These are phyloP conservation scores for Aaosphaeria pasadenensis DNA, from an alignment of 2,329 filamentous ascomycete genomes.

Conservation along the genomic window DNA sequence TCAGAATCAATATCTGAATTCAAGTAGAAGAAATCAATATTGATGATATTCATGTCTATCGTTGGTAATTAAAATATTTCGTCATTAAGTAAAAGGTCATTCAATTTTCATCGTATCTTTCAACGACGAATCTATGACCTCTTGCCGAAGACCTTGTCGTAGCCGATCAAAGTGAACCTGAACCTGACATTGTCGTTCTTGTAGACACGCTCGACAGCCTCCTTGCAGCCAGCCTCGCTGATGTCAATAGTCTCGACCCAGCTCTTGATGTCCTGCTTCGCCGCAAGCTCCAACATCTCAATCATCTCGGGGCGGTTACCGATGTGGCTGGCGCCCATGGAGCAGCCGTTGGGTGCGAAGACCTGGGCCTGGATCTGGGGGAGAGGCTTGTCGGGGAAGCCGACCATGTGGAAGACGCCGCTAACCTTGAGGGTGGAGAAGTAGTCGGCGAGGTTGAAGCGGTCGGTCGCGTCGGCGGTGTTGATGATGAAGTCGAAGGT, in stretches of 20 bases:
- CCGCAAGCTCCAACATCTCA: conserved; percentile 50
- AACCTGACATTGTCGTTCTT: conserved; percentile 71
- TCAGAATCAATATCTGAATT: too few species aligned
- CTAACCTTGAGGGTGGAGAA: conserved; percentile 78
- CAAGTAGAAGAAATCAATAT: too few species aligned
- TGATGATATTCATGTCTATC: too few species aligned
- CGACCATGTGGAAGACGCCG: conserved; percentile 76
- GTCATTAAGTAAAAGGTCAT: too few species aligned
- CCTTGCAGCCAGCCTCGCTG: conserved; percentile 64
- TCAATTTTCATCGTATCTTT: too few species aligned
- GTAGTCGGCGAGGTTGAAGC: conserved; percentile 70
- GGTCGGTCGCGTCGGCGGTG: conserved; percentile 66
- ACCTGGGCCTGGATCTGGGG: conserved; percentile 70
- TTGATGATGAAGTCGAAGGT: conserved; percentile 76
- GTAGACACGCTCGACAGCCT: conserved; percentile 64
- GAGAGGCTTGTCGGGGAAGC: conserved; percentile 73
- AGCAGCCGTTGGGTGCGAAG: conserved; percentile 69
- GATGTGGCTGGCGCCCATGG: conserved; percentile 51
- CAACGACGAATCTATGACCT: conserved; percentile 13
- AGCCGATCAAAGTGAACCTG: conserved; percentile 67
- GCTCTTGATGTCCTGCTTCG: conserved; percentile 51
- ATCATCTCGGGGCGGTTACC: conserved; percentile 50
- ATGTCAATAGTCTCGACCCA: conserved; percentile 69
- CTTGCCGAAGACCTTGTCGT: conserved; percentile 64
- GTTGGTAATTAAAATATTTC: too few species aligned